Evolutionary conservation across 2,329 filamentous ascomycete genomes (phyloP), one percentile per base, ranked within the genome.

Genomic region (Colletotrichum musicola): DNA sequence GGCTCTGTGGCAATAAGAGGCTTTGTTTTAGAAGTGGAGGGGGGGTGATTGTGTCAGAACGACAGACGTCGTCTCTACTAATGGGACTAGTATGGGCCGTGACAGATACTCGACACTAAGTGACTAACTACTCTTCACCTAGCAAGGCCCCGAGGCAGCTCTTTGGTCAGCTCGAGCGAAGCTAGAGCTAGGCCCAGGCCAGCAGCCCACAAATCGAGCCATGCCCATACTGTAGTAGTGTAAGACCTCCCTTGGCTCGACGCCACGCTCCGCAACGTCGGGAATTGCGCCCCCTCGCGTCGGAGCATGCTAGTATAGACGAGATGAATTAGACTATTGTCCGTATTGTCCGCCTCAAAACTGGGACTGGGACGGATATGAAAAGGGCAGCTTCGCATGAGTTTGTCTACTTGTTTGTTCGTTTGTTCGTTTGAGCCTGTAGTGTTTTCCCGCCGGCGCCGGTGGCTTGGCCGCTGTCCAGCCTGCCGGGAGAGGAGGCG

Each of bases 211-310:
- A 64, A 35, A n/a, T n/a, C 13, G 46, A 27, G 22, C 57, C 14
- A 56, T 35, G 7, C 30, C 30, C 35, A 51, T 53, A 44, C 42
- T 14, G 14, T 51, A 67, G 53, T 58, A 35, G 47, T 35, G 47
- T 25, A 25, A 35, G 6, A 35, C 9, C 30, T 22, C 9, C 55
- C 47, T 35, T 57, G 47, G 59, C 46, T 51, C 18, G 40, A 58
- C 53, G 64, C 64, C 46, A 63, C 60, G 40, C 40, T 40, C 62
- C 56, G 56, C 14, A 40, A 65, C 40, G 27, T 51, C 56, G 56
- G 56, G 47, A 22, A 40, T 38, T 35, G 30, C 30, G 30, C 30
- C 30, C 55, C 40, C 27, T 57, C 40, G 44, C 38, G 30, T 27
- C 38, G 55, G 40, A 42, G 40, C 40, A 46, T 40, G 22, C 40